Evolutionary conservation across 164 flowering plant species (phyloP), one percentile per base, ranked within the genome.

Genomic region (Vitis rotundifolia): DNA sequence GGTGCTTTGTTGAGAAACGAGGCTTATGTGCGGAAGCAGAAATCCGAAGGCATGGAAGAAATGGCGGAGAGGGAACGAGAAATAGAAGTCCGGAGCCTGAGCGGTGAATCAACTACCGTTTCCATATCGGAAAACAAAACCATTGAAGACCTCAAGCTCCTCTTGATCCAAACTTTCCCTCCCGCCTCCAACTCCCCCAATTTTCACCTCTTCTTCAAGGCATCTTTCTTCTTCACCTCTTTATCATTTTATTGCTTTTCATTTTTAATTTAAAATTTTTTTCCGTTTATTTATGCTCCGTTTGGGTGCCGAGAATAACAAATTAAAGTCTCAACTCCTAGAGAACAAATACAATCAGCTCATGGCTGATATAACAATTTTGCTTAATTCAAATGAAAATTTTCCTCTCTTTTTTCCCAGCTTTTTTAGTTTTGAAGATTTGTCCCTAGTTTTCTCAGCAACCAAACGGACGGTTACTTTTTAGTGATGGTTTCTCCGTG

Each of bases 141-240:
- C 16, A 66, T 89, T 31, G 73, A 76, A 66, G 86, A 88, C 31
- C 80, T 94, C 59, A 92, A 89, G 76, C 79, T 77, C 13, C 74
- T 84, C 28, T 72, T 94, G 83, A 81, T 72, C 62, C 79, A 77
- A 58, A 69, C 66, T 6, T 94, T 89, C 74, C 66, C 76, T 71
- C 85, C 91, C 28, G 93, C 93, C 59, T 66, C 81, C 9, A 53
- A 65, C 52, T 84, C 79, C 54, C 86, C 91, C 29, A 80, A 84
- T 77, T 92, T 92, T 73, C 97, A 94, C 71, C 91, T 94, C 66
- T 91, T 85, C 71, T 85, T 80, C 83, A 86, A 86, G 90, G 98
- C 81, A 71, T 47, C n/a, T 5, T 11, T 54, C 51, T 3, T 58
- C 64, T 49, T 50, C 66, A 57, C 50, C 68, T 48, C 16, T 54